Percentiles rank a stretch among this genome's conserved stretches.
Conservation (phyloP, 1,284 basidiomycete species). For the Afroboletus lepidellus region DNA sequence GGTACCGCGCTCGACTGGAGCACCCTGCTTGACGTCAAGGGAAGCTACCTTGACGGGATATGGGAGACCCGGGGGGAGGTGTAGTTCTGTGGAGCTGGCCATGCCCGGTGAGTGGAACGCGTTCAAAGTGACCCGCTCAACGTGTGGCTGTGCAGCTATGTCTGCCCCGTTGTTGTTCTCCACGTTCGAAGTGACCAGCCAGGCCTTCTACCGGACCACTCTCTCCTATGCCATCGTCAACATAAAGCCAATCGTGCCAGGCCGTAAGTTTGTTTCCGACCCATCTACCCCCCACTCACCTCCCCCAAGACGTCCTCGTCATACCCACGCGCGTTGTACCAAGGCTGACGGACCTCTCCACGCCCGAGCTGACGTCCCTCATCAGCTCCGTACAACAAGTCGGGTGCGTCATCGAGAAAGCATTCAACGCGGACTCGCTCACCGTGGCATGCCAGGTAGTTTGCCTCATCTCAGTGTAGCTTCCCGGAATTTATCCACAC, state of each 20-base stretch:
- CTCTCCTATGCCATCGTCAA: conserved; percentile 86
- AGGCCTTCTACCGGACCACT: conserved; percentile 74
- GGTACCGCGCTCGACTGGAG: conserved; percentile 61
- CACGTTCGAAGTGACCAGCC: conserved; percentile 79
- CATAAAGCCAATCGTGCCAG: conserved; percentile 89
- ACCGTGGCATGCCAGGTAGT: conserved; percentile 79
- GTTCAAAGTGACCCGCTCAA: conserved; percentile 1
- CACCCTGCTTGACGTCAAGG: conserved; percentile 49
- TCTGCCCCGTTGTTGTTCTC: conserved; percentile 63
- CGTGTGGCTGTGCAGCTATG: conserved; percentile 24
- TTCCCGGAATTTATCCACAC: background rate
- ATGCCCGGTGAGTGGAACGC: conserved; percentile 9
- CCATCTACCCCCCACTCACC: background rate
- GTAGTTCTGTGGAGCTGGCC: conserved; percentile 59
- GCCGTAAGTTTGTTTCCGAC: conserved; percentile 59
- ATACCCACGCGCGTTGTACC: conserved; percentile 75
- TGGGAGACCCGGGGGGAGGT: conserved; percentile 68
- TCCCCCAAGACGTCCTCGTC: conserved; percentile 78
- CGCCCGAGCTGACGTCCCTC: conserved; percentile 72
- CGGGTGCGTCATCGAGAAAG: conserved; percentile 64
- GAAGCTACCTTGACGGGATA: conserved; percentile 79
- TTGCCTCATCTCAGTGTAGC: background rate
- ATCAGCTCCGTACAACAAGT: conserved; percentile 77
- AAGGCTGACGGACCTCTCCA: conserved; percentile 70
- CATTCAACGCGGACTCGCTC: conserved; percentile 72